A percentile compares a stretch with the other conserved stretches of the same genome.
These are phyloP conservation scores for Neonectria magnoliae DNA, from an alignment of 2,329 filamentous ascomycete species.

Conservation along the genomic window DNA sequence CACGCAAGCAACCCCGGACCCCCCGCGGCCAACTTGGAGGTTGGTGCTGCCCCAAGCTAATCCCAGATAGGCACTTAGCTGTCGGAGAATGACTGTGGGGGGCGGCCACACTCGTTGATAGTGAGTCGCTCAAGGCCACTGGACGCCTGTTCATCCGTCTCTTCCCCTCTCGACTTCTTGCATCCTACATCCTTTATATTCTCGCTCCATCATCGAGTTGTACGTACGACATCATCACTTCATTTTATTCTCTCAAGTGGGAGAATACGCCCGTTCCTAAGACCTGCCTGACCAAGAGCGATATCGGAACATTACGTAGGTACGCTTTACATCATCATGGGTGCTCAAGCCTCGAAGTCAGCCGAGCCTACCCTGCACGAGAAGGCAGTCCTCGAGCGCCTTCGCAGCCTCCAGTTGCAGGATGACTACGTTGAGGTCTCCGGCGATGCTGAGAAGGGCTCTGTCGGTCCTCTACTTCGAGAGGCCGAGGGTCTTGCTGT, in stretches of 20 bases:
- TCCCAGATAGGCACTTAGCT: conserved; percentile 18
- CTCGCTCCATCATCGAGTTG: not conserved
- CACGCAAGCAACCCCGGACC: not conserved
- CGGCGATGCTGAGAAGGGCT: conserved; percentile 45
- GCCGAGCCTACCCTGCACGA: conserved; percentile 47
- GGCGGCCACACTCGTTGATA: conserved; percentile 15
- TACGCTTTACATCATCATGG: conserved; percentile 48
- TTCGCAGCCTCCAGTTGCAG: conserved; percentile 57
- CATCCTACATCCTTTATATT: not conserved
- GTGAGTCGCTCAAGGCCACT: conserved; percentile 11
- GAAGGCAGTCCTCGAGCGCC: conserved; percentile 56
- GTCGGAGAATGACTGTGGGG: not conserved
- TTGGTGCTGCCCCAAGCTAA: conserved; percentile 11
- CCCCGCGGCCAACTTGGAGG: conserved; percentile 2
- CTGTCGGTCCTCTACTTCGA: conserved; percentile 23
- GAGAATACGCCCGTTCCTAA: not conserved
- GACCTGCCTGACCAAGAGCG: not conserved
- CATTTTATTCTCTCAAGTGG: not conserved
- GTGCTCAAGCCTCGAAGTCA: conserved; percentile 55
- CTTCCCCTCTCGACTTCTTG: conserved; percentile 5
- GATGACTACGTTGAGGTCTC: conserved; percentile 64
- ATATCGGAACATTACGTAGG: not conserved
- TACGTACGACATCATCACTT: not conserved
- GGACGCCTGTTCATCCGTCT: not conserved
- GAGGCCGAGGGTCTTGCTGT: conserved; percentile 61